Conservation (phyloP, 495 filamentous ascomycete species). For the Penicillium argentinense region DNA sequence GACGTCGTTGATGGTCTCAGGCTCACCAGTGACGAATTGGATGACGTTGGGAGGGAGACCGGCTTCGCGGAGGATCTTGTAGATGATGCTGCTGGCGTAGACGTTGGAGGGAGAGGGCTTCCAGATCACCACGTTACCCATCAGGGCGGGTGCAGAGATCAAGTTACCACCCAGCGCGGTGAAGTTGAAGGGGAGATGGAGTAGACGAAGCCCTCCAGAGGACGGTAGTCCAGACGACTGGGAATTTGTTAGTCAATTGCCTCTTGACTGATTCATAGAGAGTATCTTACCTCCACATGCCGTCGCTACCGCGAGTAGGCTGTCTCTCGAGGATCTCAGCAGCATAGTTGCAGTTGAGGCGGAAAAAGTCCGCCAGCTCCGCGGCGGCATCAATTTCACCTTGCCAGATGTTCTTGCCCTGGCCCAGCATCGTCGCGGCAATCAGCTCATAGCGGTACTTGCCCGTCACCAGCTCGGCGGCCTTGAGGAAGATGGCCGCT, state of each 20-base stretch:
- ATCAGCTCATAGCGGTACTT: conserved; percentile 95
- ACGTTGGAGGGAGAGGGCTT: conserved; percentile 81
- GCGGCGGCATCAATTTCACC: conserved; percentile 95
- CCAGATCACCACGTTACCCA: conserved; percentile 89
- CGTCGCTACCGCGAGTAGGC: conserved; percentile 54
- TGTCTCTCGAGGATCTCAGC: conserved; percentile 75
- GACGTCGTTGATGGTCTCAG: conserved; percentile 67
- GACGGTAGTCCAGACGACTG: conserved; percentile 73
- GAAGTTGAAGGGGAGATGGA: conserved; percentile 86
- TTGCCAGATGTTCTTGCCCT: conserved; percentile 97
- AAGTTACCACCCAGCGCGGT: conserved; percentile 83
- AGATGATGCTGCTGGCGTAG: conserved; percentile 70
- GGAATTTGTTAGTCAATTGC: conserved; percentile 1
- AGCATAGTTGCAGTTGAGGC: conserved; percentile 76
- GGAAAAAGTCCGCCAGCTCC: conserved; percentile 86
- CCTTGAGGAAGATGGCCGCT: conserved; percentile 90
- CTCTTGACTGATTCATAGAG: not conserved
- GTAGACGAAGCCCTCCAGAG: conserved; percentile 86
- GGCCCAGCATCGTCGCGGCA: conserved; percentile 91
- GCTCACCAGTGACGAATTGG: conserved; percentile 80
- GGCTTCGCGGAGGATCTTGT: conserved; percentile 85
- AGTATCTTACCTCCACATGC: conserved; percentile 66
- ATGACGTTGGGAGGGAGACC: conserved; percentile 78
- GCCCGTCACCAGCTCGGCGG: conserved; percentile 79
- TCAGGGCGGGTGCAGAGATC: conserved; percentile 67